phyloP scores from a whole-genome alignment of 371 early-diverging fungal genomes.

The Coemansia sp. region DNA sequence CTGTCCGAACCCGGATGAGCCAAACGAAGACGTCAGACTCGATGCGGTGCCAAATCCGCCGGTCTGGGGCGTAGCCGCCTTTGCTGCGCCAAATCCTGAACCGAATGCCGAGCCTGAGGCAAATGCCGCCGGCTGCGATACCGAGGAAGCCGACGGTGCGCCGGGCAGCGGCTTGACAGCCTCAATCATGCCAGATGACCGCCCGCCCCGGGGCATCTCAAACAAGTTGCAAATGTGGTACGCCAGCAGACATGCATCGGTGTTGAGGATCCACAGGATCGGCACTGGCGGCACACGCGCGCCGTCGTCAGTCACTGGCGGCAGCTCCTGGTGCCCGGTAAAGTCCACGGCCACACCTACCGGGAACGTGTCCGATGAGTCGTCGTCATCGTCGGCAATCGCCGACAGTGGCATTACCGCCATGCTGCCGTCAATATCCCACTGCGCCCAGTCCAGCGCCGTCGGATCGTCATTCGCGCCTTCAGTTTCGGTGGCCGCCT shows the following conservation, averaged over 20 bases:
- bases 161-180: constrained; percentile 10
- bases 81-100: background rate
- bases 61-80: background rate
- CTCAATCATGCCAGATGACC: constrained; percentile 36
- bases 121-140: constrained; percentile 15
- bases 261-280: constrained; percentile 50
- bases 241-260: constrained; percentile 43
- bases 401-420: constrained; percentile 40
- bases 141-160: background rate
- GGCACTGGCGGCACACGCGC: constrained; percentile 38
- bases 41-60: too few species aligned
- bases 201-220: constrained; percentile 32
- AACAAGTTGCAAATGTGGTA: constrained; percentile 41
- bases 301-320: constrained; percentile 35
- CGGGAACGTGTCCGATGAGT: constrained; percentile 31
- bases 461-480: constrained; percentile 11
- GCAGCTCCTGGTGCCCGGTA: constrained; percentile 33
- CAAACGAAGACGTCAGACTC: background rate
- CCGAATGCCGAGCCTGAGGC: constrained; percentile 25
- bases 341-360: constrained; percentile 48
- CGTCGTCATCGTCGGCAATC: constrained; percentile 6
- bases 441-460: constrained; percentile 32
- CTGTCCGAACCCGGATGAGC: constrained; percentile 14
- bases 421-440: constrained; percentile 45
- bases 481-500: constrained; percentile 8